Conservation (phyloP, 1,139 yeast genomes). For the Pichia sp. region DNA sequence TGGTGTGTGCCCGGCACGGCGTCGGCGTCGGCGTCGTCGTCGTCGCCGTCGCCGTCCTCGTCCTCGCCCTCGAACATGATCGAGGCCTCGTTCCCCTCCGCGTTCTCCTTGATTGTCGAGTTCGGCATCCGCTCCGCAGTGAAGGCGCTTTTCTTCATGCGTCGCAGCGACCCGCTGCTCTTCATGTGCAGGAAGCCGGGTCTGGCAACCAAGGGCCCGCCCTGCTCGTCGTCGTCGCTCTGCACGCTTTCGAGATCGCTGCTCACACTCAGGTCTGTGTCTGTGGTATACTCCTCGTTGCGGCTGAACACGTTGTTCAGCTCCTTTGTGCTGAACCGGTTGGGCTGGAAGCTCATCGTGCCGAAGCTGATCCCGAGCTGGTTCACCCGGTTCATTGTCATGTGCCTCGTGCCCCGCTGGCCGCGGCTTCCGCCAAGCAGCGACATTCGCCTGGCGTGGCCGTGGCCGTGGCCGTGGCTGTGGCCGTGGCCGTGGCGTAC, state of each 20-base stretch:
- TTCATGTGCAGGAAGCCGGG: background rate
- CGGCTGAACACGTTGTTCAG: conserved; percentile 24
- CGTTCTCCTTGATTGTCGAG: conserved; percentile 66
- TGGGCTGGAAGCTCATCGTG: conserved; percentile 17
- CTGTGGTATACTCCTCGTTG: conserved; percentile 61
- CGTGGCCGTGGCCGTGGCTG: background rate
- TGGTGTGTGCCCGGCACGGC: background rate
- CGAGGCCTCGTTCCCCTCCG: conserved; percentile 58
- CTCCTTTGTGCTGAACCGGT: conserved; percentile 22
- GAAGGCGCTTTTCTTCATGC: conserved; percentile 43
- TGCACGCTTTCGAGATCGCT: conserved; percentile 11
- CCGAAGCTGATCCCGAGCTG: conserved; percentile 19
- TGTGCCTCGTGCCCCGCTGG: conserved; percentile 5
- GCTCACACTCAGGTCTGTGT: conserved; percentile 58
- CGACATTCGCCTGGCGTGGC: background rate
- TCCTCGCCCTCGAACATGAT: conserved; percentile 39
- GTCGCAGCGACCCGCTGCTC: conserved; percentile 7
- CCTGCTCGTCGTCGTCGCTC: background rate
- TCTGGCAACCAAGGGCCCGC: background rate
- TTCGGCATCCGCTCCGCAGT: conserved; percentile 76
- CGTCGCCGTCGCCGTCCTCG: background rate
- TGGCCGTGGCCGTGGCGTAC: background rate
- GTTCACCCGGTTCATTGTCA: conserved; percentile 17
- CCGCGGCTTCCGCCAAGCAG: background rate
- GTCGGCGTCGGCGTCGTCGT: background rate